Evolutionary conservation across 176 grass and related monocot genomes (phyloP), one percentile per base, ranked within the genome.

Genomic region (Oropetium thomaeum): DNA sequence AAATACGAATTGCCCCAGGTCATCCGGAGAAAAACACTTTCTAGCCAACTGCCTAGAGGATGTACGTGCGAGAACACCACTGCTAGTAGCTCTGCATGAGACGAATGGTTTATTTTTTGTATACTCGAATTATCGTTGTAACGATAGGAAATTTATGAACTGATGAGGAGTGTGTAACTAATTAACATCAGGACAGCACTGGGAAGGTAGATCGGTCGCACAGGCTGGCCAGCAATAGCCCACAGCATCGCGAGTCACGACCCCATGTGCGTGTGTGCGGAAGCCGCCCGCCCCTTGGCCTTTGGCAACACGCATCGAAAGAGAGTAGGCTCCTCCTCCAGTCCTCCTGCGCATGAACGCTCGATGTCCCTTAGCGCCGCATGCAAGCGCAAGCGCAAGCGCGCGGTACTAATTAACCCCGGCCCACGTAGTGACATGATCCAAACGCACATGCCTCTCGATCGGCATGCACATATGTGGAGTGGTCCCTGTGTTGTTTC

Each of bases 371-470:
- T 81, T 76, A 57, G 28, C 16, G 0, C 23, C 5, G 19, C 29
- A 5, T 37, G 19, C 29, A 2, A 45, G 19, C 58, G 58, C 73
- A 38, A 4, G 16, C 7, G 35, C n/a, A 0, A 40, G 39, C 42
- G n/a, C n/a, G 47, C 66, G 49, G 79, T 73, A 68, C 80, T 68
- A 48, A 65, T 57, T 63, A 6, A 53, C 22, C n/a, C 51, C 49
- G 22, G 8, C 20, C 32, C 65, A 30, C 54, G 49, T 75, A 67
- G 67, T 17, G 82, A 58, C 82, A 58, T 58, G 86, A 88, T 88
- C 80, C 80, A 88, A 53, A 67, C 35, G 80, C 80, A 83, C 80
- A 79, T 88, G 86, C 67, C 10, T 42, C 16, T 62, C n/a, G n/a
- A n/a, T n/a, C n/a, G n/a, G 74, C 70, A 58, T 14, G 49, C 44